A percentile compares a stretch with the other conserved stretches of the same genome.
Evolutionary conservation across 345 rosid species (phyloP).

Genomic region (Corchorus olitorius): DNA sequence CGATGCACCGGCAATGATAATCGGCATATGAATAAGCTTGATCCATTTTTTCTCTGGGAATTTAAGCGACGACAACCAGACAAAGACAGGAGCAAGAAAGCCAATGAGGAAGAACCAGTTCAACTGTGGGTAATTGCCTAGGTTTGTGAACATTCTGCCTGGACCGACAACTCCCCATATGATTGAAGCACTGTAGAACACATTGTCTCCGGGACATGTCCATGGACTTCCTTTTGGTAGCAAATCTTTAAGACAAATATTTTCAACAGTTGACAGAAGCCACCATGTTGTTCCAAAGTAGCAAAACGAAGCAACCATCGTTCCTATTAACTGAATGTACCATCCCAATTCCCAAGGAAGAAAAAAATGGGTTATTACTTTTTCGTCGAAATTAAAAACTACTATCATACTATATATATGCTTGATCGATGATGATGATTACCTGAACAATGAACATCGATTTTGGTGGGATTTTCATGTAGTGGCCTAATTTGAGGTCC

Average conservation of each 20-base stretch:
- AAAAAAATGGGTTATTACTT: not conserved
- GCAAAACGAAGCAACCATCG: conserved; percentile 53
- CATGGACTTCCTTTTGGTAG: conserved; percentile 80
- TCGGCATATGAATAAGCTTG: conserved; percentile 54
- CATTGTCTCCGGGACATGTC: conserved; percentile 75
- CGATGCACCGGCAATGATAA: conserved; percentile 46
- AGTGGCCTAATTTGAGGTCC: conserved; percentile 73
- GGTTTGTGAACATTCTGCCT: conserved; percentile 58
- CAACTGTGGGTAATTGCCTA: conserved; percentile 65
- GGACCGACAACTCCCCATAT: conserved; percentile 94
- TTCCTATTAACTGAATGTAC: conserved; percentile 55
- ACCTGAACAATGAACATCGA: conserved; percentile 84
- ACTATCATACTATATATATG: not conserved
- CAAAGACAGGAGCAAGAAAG: conserved; percentile 63
- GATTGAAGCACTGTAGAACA: conserved; percentile 84
- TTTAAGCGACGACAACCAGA: conserved; percentile 52
- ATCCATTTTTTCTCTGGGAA: conserved; percentile 74
- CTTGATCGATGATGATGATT: conserved; percentile 33
- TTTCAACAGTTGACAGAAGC: conserved; percentile 53
- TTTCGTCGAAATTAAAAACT: not conserved
- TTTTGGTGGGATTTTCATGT: conserved; percentile 78
- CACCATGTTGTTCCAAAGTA: conserved; percentile 74
- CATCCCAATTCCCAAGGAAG: not conserved
- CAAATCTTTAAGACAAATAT: conserved; percentile 54
- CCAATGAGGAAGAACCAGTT: too few relatives aligned